Percentiles rank a stretch among this genome's conserved stretches.
These are phyloP conservation scores for Picochlorum sp. DNA, from an alignment of 139 green algal species.

Conservation along the genomic window DNA sequence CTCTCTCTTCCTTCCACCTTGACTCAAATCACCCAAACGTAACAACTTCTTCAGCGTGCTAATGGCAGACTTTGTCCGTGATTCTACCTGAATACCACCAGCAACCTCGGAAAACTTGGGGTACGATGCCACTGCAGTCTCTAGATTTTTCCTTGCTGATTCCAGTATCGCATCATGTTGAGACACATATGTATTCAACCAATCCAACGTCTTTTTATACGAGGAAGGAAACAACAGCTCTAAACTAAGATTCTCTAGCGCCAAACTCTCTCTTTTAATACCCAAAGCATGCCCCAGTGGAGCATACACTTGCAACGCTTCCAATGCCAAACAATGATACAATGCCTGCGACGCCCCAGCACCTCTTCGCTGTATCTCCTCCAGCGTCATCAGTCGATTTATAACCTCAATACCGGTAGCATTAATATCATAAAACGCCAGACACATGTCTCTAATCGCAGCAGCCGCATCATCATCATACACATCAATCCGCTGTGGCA, in stretches of 20 bases:
- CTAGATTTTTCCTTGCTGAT: conserved; percentile 35
- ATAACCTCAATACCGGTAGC: conserved; percentile 77
- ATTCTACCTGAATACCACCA: conserved; percentile 34
- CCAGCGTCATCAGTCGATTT: conserved; percentile 41
- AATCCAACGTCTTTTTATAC: conserved; percentile 58
- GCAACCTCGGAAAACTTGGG: conserved; percentile 43
- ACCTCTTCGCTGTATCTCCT: background rate
- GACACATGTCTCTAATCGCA: conserved; percentile 71
- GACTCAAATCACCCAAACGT: conserved; percentile 48
- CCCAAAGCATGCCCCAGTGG: conserved; percentile 79
- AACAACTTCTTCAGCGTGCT: conserved; percentile 92
- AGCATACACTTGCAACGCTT: conserved; percentile 79
- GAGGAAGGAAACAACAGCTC: conserved; percentile 77
- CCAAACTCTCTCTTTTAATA: conserved; percentile 32
- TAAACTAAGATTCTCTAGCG: conserved; percentile 69
- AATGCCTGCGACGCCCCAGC: background rate
- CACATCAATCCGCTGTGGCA: conserved; percentile 57
- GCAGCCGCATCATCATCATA: conserved; percentile 73
- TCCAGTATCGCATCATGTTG: conserved; percentile 45
- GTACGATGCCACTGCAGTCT: conserved; percentile 44
- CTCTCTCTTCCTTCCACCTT: conserved; percentile 46
- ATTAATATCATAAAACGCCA: conserved; percentile 77
- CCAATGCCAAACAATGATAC: conserved; percentile 34
- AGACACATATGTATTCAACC: conserved; percentile 47
- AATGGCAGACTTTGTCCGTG: conserved; percentile 79